Evolutionary conservation across 2,329 filamentous ascomycete genomes (phyloP).

Genomic region (Sporothrix pseudoabietina): DNA sequence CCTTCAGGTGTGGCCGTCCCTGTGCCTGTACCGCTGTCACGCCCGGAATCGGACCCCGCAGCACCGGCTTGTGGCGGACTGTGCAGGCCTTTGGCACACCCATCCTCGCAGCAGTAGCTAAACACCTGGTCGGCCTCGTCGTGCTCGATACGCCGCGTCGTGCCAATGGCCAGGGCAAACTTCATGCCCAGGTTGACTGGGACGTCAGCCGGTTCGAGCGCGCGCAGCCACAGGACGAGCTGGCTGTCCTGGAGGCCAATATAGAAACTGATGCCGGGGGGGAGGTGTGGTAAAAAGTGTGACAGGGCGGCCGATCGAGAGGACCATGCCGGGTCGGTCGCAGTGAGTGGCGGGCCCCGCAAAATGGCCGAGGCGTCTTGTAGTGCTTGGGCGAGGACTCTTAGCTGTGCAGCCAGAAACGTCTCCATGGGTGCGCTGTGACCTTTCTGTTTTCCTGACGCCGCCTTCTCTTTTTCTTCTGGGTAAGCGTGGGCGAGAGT

Average conservation of each 20-base stretch:
- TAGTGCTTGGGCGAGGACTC: conserved; percentile 58
- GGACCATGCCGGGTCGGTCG: conserved; percentile 49
- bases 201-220: conserved; percentile 67
- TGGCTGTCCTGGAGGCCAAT: conserved; percentile 69
- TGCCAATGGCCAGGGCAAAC: conserved; percentile 70
- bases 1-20: conserved; percentile 37
- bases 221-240: conserved; percentile 69
- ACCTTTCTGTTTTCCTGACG: not conserved
- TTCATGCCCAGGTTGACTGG: conserved; percentile 64
- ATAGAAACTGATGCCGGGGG: conserved; percentile 72
- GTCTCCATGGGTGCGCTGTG: conserved; percentile 25
- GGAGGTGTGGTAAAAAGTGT: conserved; percentile 54
- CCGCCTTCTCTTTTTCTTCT: not conserved
- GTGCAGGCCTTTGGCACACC: conserved; percentile 28
- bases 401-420: conserved; percentile 59
- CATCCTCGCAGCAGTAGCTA: conserved; percentile 52
- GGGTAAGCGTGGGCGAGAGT: conserved; percentile 62
- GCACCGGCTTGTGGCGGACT: conserved; percentile 13
- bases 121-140: conserved; percentile 82
- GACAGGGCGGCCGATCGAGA: conserved; percentile 48
- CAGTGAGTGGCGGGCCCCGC: conserved; percentile 54
- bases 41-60: not conserved
- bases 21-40: not conserved
- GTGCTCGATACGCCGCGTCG: conserved; percentile 65
- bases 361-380: conserved; percentile 55